Conservation (phyloP, 345 rosid species). For the Rhizophora mangle region DNA sequence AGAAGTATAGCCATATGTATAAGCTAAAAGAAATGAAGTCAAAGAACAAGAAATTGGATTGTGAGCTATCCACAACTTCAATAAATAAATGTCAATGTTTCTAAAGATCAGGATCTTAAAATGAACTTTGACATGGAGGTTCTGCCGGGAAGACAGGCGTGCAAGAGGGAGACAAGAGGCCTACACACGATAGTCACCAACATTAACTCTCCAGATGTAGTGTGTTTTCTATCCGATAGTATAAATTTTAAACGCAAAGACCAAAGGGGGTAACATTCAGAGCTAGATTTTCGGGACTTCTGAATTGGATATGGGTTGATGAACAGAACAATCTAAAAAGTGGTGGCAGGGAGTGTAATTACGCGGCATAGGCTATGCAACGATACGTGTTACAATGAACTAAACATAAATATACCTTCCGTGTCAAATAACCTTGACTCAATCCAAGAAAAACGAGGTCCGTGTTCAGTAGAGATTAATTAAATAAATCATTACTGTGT, state of each 20-base stretch:
- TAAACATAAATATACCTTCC: background rate
- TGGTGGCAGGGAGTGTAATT: background rate
- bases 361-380: constrained; percentile 13
- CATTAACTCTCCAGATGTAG: background rate
- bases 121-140: constrained; percentile 19
- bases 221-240: background rate
- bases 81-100: background rate
- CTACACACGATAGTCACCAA: background rate
- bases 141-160: constrained; percentile 12
- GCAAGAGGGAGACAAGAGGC: background rate
- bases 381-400: constrained; percentile 10
- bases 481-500: background rate
- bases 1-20: constrained; percentile 24
- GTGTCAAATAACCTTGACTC: constrained; percentile 3
- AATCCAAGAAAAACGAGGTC: too few species aligned
- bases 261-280: too few species aligned
- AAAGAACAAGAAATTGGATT: constrained; percentile 34
- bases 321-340: constrained; percentile 24
- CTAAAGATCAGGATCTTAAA: constrained; percentile 11
- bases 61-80: constrained; percentile 29
- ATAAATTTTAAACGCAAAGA: too few species aligned
- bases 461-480: background rate
- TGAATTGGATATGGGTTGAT: background rate
- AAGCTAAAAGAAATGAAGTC: constrained; percentile 38
- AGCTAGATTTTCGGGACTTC: background rate